Evolutionary conservation across 176 grass and related monocot species (phyloP), one percentile per base, ranked within the genome.

Genomic region (Zoysia pacifica): DNA sequence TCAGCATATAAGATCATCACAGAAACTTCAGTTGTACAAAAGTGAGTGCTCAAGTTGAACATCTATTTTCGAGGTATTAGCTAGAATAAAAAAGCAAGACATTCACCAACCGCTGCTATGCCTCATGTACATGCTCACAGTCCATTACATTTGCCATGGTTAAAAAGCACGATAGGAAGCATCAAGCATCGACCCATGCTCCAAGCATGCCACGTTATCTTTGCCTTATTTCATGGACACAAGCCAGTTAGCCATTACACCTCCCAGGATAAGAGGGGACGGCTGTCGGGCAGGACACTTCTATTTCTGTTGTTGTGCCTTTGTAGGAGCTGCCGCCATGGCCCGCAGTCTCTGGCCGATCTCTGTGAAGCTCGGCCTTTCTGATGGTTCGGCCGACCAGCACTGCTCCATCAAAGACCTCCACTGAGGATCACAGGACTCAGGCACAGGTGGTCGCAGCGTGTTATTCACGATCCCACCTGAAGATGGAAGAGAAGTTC

Each of bases 391-490:
- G 0, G 97, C n/a, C 0, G 86, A 87, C 97, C 97, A 99, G 69
- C 97, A 95, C 65, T 86, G 88, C 86, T 91, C 90, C 97, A 99
- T 95, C 65, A 99, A 39, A 2, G 84, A 89, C 67, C 88, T 93
- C 97, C 97, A 99, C 13, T 91, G 88, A 0, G 82, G 82, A 79
- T 95, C 90, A 15, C 93, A 99, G 5, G 79, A 59, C 79, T 95
- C 90, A 0, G 97, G 93, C 46, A 99, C 90, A 0, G 74, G 59
- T 44, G 97, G 97, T 61, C 97, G 86, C 5, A 99, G 78, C 2
- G 93, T 99, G 78, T 99, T 94, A n/a, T 75, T 99, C 72, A 99
- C 88, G n/a, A 99, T 99, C 71, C 97, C 97, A 53, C 97, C 93
- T 99, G 81, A 11, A 83, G 74, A 55, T 3, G 19, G 59, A 18